Base-by-base conservation (phyloP, 176 grass and related monocot species). In the Aegilops tauschii region DNA sequence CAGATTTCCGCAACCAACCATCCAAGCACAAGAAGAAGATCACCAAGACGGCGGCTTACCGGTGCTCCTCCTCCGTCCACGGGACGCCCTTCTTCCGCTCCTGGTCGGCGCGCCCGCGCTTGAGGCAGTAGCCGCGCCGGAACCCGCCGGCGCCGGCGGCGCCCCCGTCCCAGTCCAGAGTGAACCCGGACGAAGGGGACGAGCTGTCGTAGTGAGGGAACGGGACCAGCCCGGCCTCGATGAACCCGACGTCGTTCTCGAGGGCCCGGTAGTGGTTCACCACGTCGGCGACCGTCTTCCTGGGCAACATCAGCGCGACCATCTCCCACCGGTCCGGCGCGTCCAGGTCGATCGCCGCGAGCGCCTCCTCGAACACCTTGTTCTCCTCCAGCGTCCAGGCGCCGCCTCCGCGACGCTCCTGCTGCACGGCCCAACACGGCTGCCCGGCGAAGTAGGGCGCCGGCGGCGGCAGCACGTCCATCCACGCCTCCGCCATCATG, bases 51-150 rank as follows among this genome's bases (percentile, higher is more conserved):
- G 16, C 29, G 72, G 12, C 6, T 71, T 80, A 99, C 97, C 65
- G 94, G 90, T 99, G 97, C 82, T 99, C 97, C 40, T 94, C 92
- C 87, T 99, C 97, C 32, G 97, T 99, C 97, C 97, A 99, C 9
- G 94, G 97, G 71, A 99, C 85, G 27, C 97, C 97, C 80, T 99
- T 99, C 97, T 96, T 99, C 42, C 97, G 88, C 90, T 94, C 97
- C 84, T 96, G 97, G 40, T 98, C 94, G 8, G 69, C 86, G 31
- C 89, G 90, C 14, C 40, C 78, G 9, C 97, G 86, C 61, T 97
- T 94, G 54, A 94, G 63, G 82, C 83, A 94, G 84, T 90, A 95
- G 17, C 87, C 83, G 52, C 87, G 90, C 67, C 90, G n/a, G 73
- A 95, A 90, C 23, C 62, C 92, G 28, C 85, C 80, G 59, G 73